These are phyloP conservation scores for Thelonectria rubi DNA, from an alignment of 2,329 filamentous ascomycete genomes.

Conservation along the genomic window DNA sequence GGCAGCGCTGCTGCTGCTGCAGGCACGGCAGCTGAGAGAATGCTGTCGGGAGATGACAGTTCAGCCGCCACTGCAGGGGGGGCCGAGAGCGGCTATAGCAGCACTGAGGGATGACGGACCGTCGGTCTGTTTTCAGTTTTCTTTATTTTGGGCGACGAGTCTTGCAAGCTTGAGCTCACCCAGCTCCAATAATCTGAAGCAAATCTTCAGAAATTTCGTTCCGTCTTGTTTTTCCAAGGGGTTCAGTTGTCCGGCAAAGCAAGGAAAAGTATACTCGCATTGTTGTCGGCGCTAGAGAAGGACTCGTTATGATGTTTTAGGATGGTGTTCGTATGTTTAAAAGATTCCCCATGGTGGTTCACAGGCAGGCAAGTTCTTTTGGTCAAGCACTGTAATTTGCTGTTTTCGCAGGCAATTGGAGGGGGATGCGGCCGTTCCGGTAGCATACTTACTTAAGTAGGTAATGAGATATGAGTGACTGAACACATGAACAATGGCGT, in stretches of 20 bases:
- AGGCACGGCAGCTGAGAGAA: constrained; percentile 42
- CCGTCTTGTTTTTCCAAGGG: constrained; percentile 13
- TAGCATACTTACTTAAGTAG: background rate
- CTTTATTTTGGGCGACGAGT: background rate
- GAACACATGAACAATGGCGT: background rate
- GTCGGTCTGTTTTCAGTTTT: background rate
- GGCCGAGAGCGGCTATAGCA: constrained; percentile 51
- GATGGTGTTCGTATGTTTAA: constrained; percentile 17
- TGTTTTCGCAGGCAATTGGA: background rate
- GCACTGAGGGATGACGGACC: constrained; percentile 23
- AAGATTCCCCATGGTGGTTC: constrained; percentile 7
- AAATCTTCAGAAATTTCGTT: background rate
- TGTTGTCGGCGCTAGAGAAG: constrained; percentile 39
- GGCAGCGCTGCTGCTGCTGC: constrained; percentile 48
- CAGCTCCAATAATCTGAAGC: background rate
- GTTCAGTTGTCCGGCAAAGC: constrained; percentile 17
- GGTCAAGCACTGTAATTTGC: background rate
- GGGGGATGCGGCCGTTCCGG: background rate
- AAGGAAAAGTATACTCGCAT: constrained; percentile 28
- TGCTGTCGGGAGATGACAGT: constrained; percentile 44
- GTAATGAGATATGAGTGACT: constrained; percentile 3
- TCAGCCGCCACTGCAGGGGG: constrained; percentile 54
- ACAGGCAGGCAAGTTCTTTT: background rate
- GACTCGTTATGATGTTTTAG: constrained; percentile 26
- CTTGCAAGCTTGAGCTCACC: background rate